Base-by-base conservation (phyloP, 805 yeast species). In the Ascoidea tarda region DNA sequence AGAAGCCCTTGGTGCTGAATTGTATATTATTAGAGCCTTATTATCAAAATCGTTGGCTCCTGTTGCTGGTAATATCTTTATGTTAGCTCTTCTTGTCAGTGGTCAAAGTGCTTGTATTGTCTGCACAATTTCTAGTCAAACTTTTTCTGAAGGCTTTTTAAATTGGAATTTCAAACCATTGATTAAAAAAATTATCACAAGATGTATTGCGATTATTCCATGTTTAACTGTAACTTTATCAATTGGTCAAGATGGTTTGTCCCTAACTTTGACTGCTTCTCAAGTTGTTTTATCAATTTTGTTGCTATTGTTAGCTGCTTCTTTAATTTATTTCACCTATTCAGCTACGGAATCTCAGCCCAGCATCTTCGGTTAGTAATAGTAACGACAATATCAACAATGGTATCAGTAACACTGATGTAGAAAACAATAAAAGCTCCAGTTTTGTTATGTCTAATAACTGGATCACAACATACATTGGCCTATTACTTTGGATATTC, bases 61-160 rank as follows among this genome's bases (percentile, higher is more conserved):
- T 2, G 79, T 78, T 6, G 95, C 88, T 0, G 97, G 96, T 32
- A 80, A 87, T 0, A 66, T 88, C 0, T 90, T 90, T 68, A 88
- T 88, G 76, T 64, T 87, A 51, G 96, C 96, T 0, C 71, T 90
- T 59, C 69, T 90, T 46, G 77, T 86, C 54, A 83, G 93, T 54
- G 96, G 96, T 5, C 89, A 86, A 61, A 83, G 90, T 49, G 96
- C 96, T 0, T 96, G 96, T 50, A 80, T 90, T 47, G 90, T 89
- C 2, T 89, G 96, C 64, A 90, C 97, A 0, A 84, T 90, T 69
- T 87, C 95, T 0, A 96, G 96, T 6, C 95, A 90, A 66, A 81
- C 90, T 59, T 96, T 90, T 2, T 78, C 88, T 59, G 97, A 90
- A 64, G 97, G 97, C 0, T 91, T 87, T 61, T 70, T 90, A 46